Conservation (phyloP, 1,284 basidiomycete genomes). For the Inonotus obliquus region DNA sequence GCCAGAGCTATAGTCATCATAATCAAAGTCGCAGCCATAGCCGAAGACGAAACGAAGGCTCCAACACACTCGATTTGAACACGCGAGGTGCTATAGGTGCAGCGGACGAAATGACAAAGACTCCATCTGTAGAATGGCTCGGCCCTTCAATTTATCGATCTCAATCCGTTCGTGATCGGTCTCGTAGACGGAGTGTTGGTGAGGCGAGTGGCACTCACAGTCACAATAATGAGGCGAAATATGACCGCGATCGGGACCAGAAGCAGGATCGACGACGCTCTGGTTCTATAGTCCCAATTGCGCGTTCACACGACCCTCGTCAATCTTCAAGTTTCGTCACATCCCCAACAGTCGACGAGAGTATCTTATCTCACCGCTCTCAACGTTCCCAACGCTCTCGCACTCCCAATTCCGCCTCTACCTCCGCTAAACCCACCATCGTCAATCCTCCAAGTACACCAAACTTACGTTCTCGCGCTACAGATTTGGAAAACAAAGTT, state of each 20-base stretch:
- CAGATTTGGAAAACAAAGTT: slow-evolving; percentile 8
- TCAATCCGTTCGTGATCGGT: neutral
- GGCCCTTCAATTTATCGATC: neutral
- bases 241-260: neutral
- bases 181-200: neutral
- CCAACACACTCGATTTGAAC: neutral
- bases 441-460: neutral
- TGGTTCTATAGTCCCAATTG: neutral
- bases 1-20: neutral
- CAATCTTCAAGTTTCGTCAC: neutral
- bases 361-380: neutral
- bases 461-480: neutral
- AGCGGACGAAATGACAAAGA: neutral
- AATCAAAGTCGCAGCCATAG: neutral
- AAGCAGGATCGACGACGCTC: neutral
- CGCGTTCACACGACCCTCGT: neutral
- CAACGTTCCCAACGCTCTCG: neutral
- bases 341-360: slow-evolving; percentile 2
- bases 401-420: neutral
- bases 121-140: neutral
- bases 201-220: neutral
- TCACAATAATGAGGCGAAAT: too few relatives aligned
- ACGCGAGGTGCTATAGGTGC: neutral
- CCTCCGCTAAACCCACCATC: too few relatives aligned
- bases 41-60: neutral